phyloP scores from a whole-genome alignment of 805 yeast species.

The Cyberlindnera subsufficiens region DNA sequence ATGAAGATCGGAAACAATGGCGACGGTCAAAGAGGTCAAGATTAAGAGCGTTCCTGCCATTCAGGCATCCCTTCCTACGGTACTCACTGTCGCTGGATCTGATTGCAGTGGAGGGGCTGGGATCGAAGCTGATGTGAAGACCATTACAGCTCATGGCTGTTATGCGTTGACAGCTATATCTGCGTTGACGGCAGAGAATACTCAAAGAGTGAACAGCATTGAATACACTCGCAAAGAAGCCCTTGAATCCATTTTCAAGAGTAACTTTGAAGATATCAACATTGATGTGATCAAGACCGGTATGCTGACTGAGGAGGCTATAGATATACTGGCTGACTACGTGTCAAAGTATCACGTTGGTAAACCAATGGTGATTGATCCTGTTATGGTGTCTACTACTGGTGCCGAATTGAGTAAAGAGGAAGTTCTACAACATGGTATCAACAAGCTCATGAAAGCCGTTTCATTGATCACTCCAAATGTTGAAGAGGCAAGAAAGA shows the following conservation, averaged over 20 bases:
- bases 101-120: conserved; percentile 93
- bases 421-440: conserved; percentile 36
- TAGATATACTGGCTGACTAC: conserved; percentile 49
- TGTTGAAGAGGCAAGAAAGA: conserved; percentile 51
- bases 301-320: conserved; percentile 27
- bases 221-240: conserved; percentile 36
- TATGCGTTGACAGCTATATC: conserved; percentile 74
- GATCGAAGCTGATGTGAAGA: conserved; percentile 81
- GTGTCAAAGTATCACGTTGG: conserved; percentile 29
- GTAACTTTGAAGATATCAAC: conserved; percentile 54
- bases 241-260: conserved; percentile 42
- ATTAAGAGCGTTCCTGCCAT: not conserved
- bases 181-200: conserved; percentile 79
- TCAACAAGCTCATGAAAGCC: conserved; percentile 39
- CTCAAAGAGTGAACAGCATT: conserved; percentile 38
- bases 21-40: not conserved
- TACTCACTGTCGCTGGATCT: conserved; percentile 60
- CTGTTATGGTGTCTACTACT: conserved; percentile 79
- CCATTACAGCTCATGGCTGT: conserved; percentile 68
- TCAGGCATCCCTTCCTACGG: conserved; percentile 20
- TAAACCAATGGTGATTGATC: conserved; percentile 59
- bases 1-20: too few species aligned
- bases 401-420: conserved; percentile 55
- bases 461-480: conserved; percentile 75
- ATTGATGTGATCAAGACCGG: conserved; percentile 75